Evolutionary conservation across 164 flowering plant genomes (phyloP).

Genomic region (Berberis vulgaris): DNA sequence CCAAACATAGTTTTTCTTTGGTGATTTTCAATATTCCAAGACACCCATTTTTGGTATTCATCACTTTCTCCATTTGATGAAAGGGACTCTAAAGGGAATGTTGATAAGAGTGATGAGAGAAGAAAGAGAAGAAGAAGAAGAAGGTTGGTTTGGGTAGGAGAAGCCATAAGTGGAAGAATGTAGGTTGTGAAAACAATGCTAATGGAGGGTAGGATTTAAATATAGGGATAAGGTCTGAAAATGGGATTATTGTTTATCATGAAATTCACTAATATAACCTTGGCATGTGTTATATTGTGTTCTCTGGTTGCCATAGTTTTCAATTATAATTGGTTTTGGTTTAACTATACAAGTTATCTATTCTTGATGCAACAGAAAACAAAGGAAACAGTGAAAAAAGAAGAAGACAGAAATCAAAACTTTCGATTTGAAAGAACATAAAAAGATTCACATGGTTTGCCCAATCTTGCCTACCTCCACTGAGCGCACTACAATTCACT

Average conservation of each 20-base stretch:
- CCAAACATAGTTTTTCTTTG: constrained; percentile 3
- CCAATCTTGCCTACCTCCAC: background rate
- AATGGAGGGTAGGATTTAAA: constrained; percentile 8
- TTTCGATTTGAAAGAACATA: background rate
- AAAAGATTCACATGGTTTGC: background rate
- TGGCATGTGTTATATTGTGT: background rate
- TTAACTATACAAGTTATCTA: background rate
- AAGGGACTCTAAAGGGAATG: constrained; percentile 2
- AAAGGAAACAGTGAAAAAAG: background rate
- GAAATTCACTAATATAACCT: constrained; percentile 8
- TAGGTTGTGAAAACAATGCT: background rate
- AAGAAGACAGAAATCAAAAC: background rate
- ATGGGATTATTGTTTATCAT: constrained; percentile 6
- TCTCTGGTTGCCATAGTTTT: background rate
- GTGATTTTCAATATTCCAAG: constrained; percentile 34
- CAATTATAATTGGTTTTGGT: background rate
- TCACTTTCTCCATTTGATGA: constrained; percentile 8
- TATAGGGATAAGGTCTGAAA: constrained; percentile 1
- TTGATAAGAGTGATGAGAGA: background rate
- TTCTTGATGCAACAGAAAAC: too few species aligned
- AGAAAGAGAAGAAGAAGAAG: constrained; percentile 17
- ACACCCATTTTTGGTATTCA: constrained; percentile 32
- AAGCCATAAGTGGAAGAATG: constrained; percentile 12
- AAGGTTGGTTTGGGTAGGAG: background rate
- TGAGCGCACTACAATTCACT: background rate